These are phyloP conservation scores for Aspergillus pseudonomiae DNA, from an alignment of 2,329 filamentous ascomycete genomes.

Conservation along the genomic window DNA sequence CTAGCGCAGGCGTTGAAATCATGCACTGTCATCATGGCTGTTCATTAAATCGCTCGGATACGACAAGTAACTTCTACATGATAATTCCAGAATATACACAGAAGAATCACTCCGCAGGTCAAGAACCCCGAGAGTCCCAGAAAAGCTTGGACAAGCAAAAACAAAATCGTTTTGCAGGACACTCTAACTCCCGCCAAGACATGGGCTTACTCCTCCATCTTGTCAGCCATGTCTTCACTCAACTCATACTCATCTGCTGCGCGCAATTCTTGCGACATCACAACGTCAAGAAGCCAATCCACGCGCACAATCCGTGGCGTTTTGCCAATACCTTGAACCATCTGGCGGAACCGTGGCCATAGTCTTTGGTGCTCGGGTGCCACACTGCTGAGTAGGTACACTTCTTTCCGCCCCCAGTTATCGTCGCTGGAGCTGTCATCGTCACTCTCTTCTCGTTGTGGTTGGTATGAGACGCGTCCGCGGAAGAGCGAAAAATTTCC, in stretches of 20 bases:
- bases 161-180: neutral
- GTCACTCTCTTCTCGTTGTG: constrained; percentile 53
- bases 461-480: constrained; percentile 70
- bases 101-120: neutral
- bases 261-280: constrained; percentile 82
- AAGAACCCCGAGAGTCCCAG: neutral
- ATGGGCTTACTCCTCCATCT: constrained; percentile 18
- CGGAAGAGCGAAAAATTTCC: constrained; percentile 79
- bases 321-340: constrained; percentile 78
- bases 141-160: neutral
- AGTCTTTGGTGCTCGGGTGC: constrained; percentile 69
- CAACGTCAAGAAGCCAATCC: constrained; percentile 88
- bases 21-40: constrained; percentile 3
- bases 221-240: constrained; percentile 35
- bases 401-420: constrained; percentile 65
- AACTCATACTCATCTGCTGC: constrained; percentile 65
- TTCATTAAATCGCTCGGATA: neutral
- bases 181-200: neutral
- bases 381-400: constrained; percentile 79
- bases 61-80: constrained; percentile 1
- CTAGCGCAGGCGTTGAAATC: constrained; percentile 3
- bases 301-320: constrained; percentile 77
- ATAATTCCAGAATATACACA: constrained; percentile 7
- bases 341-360: constrained; percentile 78
- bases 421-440: constrained; percentile 60